Conservation (phyloP, 73 alveolate genomes). For the Stentor roeselii region DNA sequence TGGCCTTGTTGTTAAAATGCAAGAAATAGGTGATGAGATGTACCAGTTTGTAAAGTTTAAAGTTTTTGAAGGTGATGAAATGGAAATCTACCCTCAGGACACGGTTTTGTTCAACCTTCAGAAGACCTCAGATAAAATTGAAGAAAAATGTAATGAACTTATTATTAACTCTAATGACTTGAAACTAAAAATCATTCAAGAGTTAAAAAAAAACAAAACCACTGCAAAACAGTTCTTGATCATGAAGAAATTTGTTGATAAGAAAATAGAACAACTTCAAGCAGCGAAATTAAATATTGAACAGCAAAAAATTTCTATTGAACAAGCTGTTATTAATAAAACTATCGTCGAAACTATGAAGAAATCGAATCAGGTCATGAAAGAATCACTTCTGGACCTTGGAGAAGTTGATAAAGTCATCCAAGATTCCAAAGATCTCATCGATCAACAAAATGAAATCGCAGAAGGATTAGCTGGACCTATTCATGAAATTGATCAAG, state of each 20-base stretch:
- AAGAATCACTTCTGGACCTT: background rate
- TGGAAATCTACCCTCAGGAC: background rate
- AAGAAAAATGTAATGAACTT: background rate
- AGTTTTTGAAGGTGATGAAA: background rate
- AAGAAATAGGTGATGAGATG: background rate
- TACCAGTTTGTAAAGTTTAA: background rate
- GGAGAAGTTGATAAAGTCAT: background rate
- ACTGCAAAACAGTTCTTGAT: background rate
- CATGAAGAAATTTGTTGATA: background rate
- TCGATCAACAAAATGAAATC: background rate
- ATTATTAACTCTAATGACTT: background rate
- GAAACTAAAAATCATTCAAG: background rate
- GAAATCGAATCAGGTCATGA: background rate
- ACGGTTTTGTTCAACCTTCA: background rate
- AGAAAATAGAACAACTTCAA: slow-evolving; percentile 15
- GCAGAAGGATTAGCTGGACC: background rate
- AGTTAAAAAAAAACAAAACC: background rate
- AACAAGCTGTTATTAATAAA: too few relatives aligned
- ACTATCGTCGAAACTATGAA: background rate
- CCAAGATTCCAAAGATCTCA: background rate
- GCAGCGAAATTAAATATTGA: background rate
- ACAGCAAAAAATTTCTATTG: background rate
- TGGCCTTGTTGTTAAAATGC: background rate
- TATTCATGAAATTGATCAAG: too few relatives aligned
- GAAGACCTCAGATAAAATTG: background rate